Conservation (phyloP, 2,329 filamentous ascomycete genomes). For the Diaporthe sp. region DNA sequence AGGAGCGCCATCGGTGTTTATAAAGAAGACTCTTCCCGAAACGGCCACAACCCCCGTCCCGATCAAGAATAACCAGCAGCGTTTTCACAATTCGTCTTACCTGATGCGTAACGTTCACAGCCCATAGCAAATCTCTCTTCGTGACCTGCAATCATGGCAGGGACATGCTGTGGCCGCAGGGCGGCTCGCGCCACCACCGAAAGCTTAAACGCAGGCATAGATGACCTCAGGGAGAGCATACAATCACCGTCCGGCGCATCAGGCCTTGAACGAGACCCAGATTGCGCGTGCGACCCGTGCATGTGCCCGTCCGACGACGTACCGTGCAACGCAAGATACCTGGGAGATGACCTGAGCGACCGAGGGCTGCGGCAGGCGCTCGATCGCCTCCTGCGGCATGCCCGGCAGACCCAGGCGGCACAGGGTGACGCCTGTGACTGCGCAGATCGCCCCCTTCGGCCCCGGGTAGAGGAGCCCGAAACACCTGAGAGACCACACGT, state of each 20-base stretch:
- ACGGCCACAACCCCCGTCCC: too few relatives aligned
- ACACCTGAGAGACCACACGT: not conserved
- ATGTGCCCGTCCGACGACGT: not conserved
- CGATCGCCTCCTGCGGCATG: not conserved
- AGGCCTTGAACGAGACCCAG: not conserved
- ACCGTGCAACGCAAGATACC: not conserved
- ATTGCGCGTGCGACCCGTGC: constrained; percentile 1
- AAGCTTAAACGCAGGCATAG: not conserved
- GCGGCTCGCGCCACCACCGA: not conserved
- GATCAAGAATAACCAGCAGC: too few relatives aligned
- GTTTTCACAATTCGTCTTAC: accelerated
- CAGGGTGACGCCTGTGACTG: not conserved
- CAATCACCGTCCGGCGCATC: not conserved
- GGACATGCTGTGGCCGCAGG: not conserved
- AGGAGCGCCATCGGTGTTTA: too few relatives aligned
- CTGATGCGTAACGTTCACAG: too few relatives aligned
- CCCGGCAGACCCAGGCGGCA: not conserved
- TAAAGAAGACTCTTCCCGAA: too few relatives aligned
- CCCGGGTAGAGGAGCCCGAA: not conserved
- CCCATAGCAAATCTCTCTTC: not conserved
- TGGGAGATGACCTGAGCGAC: not conserved
- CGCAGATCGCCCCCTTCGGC: not conserved
- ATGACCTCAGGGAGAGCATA: not conserved
- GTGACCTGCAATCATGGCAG: not conserved
- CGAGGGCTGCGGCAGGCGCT: not conserved